phyloP scores from a whole-genome alignment of 2,329 filamentous ascomycete species.

The Sporothrix sp. region DNA sequence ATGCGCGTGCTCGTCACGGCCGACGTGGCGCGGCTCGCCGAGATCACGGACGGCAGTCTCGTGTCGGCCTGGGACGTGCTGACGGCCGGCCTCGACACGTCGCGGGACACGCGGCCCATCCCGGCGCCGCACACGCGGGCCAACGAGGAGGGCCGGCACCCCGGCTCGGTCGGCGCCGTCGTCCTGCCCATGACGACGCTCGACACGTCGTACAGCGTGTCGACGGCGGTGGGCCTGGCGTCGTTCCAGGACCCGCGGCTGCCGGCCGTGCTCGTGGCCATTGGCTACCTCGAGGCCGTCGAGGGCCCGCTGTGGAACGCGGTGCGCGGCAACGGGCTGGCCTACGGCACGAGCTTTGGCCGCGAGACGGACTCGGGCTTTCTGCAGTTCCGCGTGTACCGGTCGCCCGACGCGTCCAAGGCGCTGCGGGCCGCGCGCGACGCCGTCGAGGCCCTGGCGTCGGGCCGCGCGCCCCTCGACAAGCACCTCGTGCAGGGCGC shows the following conservation, averaged over 20 bases:
- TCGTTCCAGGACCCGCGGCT: conserved; percentile 69
- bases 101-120: conserved; percentile 54
- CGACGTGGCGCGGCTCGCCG: conserved; percentile 61
- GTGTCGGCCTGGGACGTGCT: conserved; percentile 70
- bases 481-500: conserved; percentile 78
- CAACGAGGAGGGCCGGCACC: conserved; percentile 61
- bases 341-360: conserved; percentile 76
- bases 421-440: conserved; percentile 70
- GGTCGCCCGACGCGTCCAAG: conserved; percentile 80
- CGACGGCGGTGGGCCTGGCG: conserved; percentile 62
- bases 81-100: conserved; percentile 37
- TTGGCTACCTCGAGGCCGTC: conserved; percentile 83
- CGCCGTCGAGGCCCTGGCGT: conserved; percentile 64
- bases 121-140: conserved; percentile 61
- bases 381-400: conserved; percentile 77
- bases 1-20: conserved; percentile 77
- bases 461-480: conserved; percentile 64
- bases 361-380: conserved; percentile 71
- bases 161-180: conserved; percentile 64
- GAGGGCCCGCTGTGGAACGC: conserved; percentile 93
- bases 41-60: conserved; percentile 36
- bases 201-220: conserved; percentile 81
- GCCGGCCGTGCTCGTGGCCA: conserved; percentile 76
- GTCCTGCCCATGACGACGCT: conserved; percentile 86
- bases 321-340: conserved; percentile 84